A percentile compares a stretch with the other conserved stretches of the same genome.
phyloP scores from a whole-genome alignment of 306 rosid species.

The Rosa rugosa region DNA sequence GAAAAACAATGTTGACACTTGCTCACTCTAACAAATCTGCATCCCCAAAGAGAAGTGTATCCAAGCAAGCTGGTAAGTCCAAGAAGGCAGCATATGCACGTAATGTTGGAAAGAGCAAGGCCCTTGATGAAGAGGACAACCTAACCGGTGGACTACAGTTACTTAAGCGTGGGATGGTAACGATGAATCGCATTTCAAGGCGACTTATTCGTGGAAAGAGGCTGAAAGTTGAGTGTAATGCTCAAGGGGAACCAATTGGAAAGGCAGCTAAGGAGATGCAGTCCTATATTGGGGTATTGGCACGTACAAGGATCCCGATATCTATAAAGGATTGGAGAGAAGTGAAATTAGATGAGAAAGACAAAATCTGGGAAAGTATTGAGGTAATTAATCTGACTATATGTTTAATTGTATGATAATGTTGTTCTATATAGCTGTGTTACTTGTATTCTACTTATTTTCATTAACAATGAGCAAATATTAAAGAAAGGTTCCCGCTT shows the following conservation, averaged over 20 bases:
- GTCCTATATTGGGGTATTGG: background rate
- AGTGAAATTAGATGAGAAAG: background rate
- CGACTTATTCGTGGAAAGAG: too few species aligned
- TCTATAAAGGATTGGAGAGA: background rate
- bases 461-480: too few species aligned
- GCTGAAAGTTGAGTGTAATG: background rate
- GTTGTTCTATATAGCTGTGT: too few species aligned
- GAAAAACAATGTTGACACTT: too few species aligned
- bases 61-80: too few species aligned
- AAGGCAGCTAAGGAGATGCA: background rate
- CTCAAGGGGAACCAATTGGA: background rate
- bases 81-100: background rate
- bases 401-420: background rate
- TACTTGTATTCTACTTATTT: too few species aligned
- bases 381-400: background rate
- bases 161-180: background rate
- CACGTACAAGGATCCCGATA: background rate
- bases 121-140: background rate
- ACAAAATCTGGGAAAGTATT: background rate
- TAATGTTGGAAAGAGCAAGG: background rate
- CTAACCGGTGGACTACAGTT: background rate
- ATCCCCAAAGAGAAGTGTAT: too few species aligned
- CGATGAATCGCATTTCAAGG: background rate
- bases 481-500: too few species aligned
- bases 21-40: too few species aligned